Evolutionary conservation across 257 asterid species (phyloP).

Genomic region (Echites panduratus): DNA sequence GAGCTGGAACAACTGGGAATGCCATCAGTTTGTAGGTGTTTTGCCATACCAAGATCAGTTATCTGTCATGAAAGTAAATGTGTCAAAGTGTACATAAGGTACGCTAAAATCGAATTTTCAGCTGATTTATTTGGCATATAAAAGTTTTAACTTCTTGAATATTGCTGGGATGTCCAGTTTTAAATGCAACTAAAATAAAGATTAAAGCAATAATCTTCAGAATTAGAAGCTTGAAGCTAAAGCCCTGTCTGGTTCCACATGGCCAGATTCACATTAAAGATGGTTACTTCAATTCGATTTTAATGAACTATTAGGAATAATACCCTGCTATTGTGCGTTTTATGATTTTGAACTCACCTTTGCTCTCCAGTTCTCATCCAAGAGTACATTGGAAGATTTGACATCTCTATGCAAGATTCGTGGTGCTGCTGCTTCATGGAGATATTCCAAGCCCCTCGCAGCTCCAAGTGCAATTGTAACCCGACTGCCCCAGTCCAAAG

Average conservation of each 20-base stretch:
- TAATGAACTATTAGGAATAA: neutral
- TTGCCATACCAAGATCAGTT: conserved; percentile 98
- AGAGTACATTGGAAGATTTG: conserved; percentile 83
- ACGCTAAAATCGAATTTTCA: neutral
- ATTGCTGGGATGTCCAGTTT: neutral
- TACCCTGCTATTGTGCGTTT: neutral
- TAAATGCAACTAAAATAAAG: neutral
- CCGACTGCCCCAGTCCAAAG: conserved; percentile 72
- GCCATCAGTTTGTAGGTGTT: conserved; percentile 70
- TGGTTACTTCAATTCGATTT: neutral
- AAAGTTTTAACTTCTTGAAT: neutral
- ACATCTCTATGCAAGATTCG: conserved; percentile 95
- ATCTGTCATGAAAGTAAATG: conserved; percentile 41
- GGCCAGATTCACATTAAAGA: neutral
- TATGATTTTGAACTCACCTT: conserved; percentile 42
- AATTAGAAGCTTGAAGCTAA: neutral
- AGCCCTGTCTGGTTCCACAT: neutral
- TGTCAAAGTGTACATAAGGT: neutral
- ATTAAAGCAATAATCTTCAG: neutral
- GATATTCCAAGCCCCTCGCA: conserved; percentile 97
- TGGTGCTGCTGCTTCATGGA: conserved; percentile 98
- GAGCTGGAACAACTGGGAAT: conserved; percentile 66
- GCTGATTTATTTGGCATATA: neutral
- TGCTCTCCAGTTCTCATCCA: conserved; percentile 89
- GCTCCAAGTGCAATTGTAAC: conserved; percentile 89